Conservation (phyloP, 2,329 filamentous ascomycete genomes). For the Dothideomycetes sp. region DNA sequence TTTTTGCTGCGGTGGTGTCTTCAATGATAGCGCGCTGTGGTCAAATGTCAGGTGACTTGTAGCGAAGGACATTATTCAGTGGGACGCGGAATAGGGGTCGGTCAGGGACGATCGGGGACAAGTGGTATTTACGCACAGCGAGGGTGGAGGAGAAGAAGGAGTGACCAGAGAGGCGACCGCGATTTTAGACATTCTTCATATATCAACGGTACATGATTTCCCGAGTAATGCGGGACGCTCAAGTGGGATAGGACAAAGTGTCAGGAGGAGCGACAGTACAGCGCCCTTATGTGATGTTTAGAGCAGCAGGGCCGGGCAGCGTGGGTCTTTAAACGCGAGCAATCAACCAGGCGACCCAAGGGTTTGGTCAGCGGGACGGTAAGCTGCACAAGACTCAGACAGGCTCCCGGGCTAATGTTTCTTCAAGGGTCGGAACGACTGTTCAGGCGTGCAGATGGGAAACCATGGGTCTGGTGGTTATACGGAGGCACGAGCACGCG, state of each 20-base stretch:
- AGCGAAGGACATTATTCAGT: neutral
- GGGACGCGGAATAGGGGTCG: neutral
- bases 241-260: neutral
- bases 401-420: conserved; percentile 9
- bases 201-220: conserved; percentile 9
- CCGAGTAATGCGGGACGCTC: neutral
- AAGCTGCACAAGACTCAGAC: conserved; percentile 9
- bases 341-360: neutral
- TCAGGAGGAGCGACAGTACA: neutral
- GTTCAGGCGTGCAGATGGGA: conserved; percentile 5
- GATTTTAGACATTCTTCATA: conserved; percentile 10
- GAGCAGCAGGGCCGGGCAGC: neutral
- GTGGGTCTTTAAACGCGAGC: neutral
- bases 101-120: neutral
- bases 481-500: conserved; percentile 8
- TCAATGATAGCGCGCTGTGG: conserved; percentile 6
- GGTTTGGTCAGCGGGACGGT: neutral
- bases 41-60: neutral
- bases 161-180: conserved; percentile 9
- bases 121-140: conserved; percentile 6
- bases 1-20: conserved; percentile 8
- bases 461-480: conserved; percentile 8
- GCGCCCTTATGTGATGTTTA: neutral
- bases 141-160: conserved; percentile 6
- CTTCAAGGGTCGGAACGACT: conserved; percentile 5